Evolutionary conservation across 2,329 filamentous ascomycete genomes (phyloP), one percentile per base, ranked within the genome.

Genomic region (Fusarium haematococcum): DNA sequence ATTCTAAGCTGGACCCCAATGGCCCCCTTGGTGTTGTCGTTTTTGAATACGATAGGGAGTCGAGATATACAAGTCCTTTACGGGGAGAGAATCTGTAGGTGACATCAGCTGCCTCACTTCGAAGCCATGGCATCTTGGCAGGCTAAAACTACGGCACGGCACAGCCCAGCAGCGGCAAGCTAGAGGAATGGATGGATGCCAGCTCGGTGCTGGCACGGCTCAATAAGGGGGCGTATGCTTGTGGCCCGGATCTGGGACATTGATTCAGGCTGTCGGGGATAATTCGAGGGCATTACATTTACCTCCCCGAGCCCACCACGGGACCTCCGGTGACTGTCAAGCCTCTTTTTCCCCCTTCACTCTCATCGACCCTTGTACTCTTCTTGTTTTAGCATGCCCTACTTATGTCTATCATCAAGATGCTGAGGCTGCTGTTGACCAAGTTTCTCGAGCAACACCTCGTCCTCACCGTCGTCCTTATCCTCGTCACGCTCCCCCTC

Each of bases 191-290:
- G 37, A 69, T 43, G 33, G 30, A 67, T 61, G 48, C 48, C 11
- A 20, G 27, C 27, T 52, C 48, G 27, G 48, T 9, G 27, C 18
- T 52, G 48, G 27, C 48, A 52, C 25, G 48, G 27, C 27, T 30
- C 48, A 13, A 32, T 54, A 50, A 48, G 48, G 66, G 59, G 68
- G 59, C 58, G 64, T 71, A 27, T 48, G 54, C 62, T 70, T 69
- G 70, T 73, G 70, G 57, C 60, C 67, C 68, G 59, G 64, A 73
- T 76, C 74, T 77, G 75, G 77, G 70, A 78, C 72, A 78, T 74
- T 78, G 77, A 78, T 78, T 62, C 75, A 78, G 67, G 61, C 35
- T 39, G n/a, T 77, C 74, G 74, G 75, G 74, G 65, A 76, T 74
- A 77, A 77, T 75, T 50, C 57, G 58, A 70, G 63, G 41, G 63